Percentiles rank a stretch among this genome's conserved stretches.
Evolutionary conservation across 345 rosid species (phyloP).

Genomic region (Acer negundo): DNA sequence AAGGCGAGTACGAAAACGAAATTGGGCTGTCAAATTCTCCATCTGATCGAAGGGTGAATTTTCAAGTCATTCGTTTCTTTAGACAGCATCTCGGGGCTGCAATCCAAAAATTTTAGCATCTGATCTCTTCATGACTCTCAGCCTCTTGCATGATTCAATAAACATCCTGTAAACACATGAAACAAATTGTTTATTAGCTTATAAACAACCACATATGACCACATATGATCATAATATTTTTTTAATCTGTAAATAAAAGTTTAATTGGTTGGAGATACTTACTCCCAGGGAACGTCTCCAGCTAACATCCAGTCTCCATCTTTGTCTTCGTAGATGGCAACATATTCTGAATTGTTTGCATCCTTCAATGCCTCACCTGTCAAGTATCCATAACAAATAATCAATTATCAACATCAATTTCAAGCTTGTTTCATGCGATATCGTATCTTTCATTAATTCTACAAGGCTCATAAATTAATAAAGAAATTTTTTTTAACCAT

Average conservation of each 20-base stretch:
- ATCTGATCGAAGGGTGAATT: neutral
- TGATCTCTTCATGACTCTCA: constrained; percentile 65
- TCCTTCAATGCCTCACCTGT: constrained; percentile 62
- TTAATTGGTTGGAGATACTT: constrained; percentile 28
- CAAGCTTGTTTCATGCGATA: too few relatives aligned
- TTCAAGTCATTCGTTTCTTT: neutral
- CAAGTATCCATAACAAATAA: constrained; percentile 11
- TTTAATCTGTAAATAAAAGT: neutral
- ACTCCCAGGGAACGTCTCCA: constrained; percentile 99
- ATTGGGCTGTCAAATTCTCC: constrained; percentile 20
- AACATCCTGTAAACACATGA: constrained; percentile 49
- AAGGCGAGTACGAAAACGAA: constrained; percentile 15
- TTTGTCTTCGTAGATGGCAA: constrained; percentile 83
- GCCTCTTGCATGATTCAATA: constrained; percentile 61
- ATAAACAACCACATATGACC: too few relatives aligned
- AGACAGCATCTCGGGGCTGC: neutral
- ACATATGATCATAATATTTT: too few relatives aligned
- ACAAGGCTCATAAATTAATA: neutral
- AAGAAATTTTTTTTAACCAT: neutral
- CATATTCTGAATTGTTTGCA: constrained; percentile 64
- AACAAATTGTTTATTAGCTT: neutral
- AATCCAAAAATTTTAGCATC: constrained; percentile 33
- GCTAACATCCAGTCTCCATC: constrained; percentile 99
- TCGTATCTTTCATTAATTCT: too few relatives aligned
- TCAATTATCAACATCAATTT: neutral